A percentile compares a stretch with the other conserved stretches of the same genome.
Conservation (phyloP, 768 basidiomycete species). For the Harrya chromipes region DNA sequence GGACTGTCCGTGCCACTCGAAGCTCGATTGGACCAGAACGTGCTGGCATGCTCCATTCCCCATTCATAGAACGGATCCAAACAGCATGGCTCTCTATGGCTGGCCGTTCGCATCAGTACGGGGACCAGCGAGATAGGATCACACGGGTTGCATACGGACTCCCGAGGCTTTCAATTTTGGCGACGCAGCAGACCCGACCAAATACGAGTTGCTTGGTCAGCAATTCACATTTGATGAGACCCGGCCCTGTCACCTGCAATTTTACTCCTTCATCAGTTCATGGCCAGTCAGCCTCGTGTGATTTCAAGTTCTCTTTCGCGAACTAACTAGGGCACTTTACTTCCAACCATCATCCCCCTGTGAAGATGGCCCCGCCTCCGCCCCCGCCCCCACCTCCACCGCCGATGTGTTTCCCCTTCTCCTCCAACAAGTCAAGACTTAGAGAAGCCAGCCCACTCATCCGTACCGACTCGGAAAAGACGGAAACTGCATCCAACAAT, state of each 20-base stretch:
- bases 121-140: slow-evolving; percentile 17
- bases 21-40: not conserved
- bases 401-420: slow-evolving; percentile 61
- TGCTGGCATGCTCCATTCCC: too few relatives aligned
- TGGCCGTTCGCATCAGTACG: slow-evolving; percentile 9
- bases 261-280: slow-evolving; percentile 24
- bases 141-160: slow-evolving; percentile 14
- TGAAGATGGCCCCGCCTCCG: slow-evolving; percentile 46
- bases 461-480: slow-evolving; percentile 41
- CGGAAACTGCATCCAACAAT: slow-evolving; percentile 39
- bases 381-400: slow-evolving; percentile 50
- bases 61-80: slow-evolving; percentile 8
- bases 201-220: slow-evolving; percentile 25
- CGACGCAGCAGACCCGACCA: slow-evolving; percentile 22
- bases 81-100: slow-evolving; percentile 14
- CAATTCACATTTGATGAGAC: slow-evolving; percentile 11
- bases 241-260: slow-evolving; percentile 12
- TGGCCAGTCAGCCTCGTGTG: slow-evolving; percentile 30
- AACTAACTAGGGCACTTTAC: slow-evolving; percentile 17
- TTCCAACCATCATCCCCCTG: slow-evolving; percentile 18
- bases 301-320: slow-evolving; percentile 14
- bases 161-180: slow-evolving; percentile 15
- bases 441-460: slow-evolving; percentile 30
- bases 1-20: not conserved
- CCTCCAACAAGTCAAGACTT: slow-evolving; percentile 24